Base-by-base conservation (phyloP, 2,329 filamentous ascomycete species). In the Dothiorella sarmentorum region DNA sequence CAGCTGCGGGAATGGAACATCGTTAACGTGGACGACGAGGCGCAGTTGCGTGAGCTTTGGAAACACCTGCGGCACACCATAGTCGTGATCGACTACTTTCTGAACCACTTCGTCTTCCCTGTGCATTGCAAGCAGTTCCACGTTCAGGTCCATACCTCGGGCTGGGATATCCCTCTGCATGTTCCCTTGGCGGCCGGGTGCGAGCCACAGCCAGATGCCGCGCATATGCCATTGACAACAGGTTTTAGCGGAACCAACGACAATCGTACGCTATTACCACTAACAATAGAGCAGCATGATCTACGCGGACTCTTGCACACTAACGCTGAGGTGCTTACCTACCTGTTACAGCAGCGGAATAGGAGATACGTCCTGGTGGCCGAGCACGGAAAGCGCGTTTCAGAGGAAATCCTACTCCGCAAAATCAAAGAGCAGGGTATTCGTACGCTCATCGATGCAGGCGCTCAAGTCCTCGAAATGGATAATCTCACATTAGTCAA, bases 221-320 rank as follows among this genome's bases (percentile, higher is more conserved):
- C n/a, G 13, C 27, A 29, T 3, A 58, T 55, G 13, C 65, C 71
- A 2, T 61, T 79, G 1, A 87, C 85, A 0, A 89, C 86, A 0
- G 87, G 87, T 0, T 91, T 91, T 66, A 87, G 84, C 7, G 88
- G 87, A 0, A 90, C 88, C 0, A 89, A 88, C 43, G 87, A 90
- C 64, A 84, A 82, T 20, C 76, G 80, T 35, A 73, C 71, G 0
- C 75, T 87, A 31, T 69, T 90, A 0, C 87, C 87, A 0, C 68
- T 84, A 15, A 84, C 78, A 0, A 83, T 90, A 17, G 68, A 73
- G 18, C 86, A 90, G 53, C 70, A 82, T 0, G 85, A 90, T 61
- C 75, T 90, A 0, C 71, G 75, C 0, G 69, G 74, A 0, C 75
- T 88, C 0, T 64, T 70, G 0, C 82, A 87, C 45, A 88, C 85